Evolutionary conservation across 78 protist species (phyloP), one percentile per base, ranked within the genome.

Genomic region (Diacronema lutheri): DNA sequence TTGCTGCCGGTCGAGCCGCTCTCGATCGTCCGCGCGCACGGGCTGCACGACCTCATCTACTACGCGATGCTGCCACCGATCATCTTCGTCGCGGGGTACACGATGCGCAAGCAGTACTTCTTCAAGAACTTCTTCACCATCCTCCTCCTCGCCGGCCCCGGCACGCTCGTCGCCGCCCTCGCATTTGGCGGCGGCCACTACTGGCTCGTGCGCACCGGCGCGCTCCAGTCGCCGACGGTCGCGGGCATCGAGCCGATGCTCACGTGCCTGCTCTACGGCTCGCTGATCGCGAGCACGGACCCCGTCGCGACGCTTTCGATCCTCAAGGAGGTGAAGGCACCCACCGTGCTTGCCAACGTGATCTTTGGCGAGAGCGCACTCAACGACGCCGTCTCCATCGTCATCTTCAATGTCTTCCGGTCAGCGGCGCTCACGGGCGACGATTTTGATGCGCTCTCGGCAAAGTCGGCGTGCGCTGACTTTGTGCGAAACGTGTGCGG

Each of bases 311-410:
- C 61, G 20, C 61, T 56, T 20, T 14, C 61, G 26, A 56, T 56
- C 61, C 61, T 56, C 61, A 56, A 56, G 7, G 61, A 20, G 5
- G 29, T 37, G 50, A 19, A 37, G 20, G 76, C 76, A 13, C 20
- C 20, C n/a, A 19, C 50, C 19, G 23, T 37, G 12, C n/a, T 68
- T 19, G 14, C 16, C 46, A 44, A 68, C 50, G 46, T 68, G 23
- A 26, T 68, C 76, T 68, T 68, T 11, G 76, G 76, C 46, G 76
- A 68, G 76, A 1, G 31, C 5, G 76, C 76, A 31, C 76, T 68
- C 76, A 68, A 68, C 46, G 76, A 68, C 46, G 76, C 76, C 21
- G 40, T 68, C n/a, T 14, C 16, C 50, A 44, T 44, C 50, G 50
- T 44, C 16, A 44, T 44, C 50, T 44, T 44, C 50, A 44, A 44